These are phyloP conservation scores for Neobulgaria alba DNA, from an alignment of 2,329 filamentous ascomycete genomes.

Conservation along the genomic window DNA sequence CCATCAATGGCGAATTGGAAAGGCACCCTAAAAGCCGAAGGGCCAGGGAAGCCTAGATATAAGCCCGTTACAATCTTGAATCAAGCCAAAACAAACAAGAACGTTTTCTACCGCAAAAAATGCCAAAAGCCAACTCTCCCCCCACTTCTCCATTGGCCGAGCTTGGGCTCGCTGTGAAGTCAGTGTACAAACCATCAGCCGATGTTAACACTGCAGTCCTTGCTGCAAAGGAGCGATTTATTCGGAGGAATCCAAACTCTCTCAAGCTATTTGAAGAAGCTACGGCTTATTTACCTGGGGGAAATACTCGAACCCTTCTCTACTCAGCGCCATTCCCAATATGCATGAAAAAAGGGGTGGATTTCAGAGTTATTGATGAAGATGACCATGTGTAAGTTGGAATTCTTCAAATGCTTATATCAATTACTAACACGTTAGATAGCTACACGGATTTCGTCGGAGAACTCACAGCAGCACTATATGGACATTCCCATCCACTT, in stretches of 20 bases:
- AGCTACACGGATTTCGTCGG: conserved; percentile 51
- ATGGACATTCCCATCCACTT: conserved; percentile 52
- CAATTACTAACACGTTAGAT: no score
- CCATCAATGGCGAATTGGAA: no score
- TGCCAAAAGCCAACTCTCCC: conserved; percentile 1
- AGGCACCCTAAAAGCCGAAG: no score
- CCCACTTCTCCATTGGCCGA: background rate
- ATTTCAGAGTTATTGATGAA: conserved; percentile 2
- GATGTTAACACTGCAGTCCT: background rate
- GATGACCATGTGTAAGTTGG: conserved; percentile 11
- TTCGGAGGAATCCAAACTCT: background rate
- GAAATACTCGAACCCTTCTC: conserved; percentile 22
- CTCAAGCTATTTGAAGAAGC: conserved; percentile 15
- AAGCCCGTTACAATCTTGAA: no score
- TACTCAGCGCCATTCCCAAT: conserved; percentile 20
- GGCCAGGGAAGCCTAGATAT: no score
- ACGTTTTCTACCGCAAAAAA: no score
- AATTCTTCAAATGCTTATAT: no score
- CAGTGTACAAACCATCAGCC: background rate
- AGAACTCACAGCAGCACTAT: conserved; percentile 57
- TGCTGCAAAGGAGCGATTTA: background rate
- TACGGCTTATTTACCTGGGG: conserved; percentile 18
- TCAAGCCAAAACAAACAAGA: no score
- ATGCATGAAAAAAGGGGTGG: conserved; percentile 5
- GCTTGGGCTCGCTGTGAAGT: conserved; percentile 1